Conservation (phyloP, 129 eudicot genomes). For the Helianthus tuberosus region DNA sequence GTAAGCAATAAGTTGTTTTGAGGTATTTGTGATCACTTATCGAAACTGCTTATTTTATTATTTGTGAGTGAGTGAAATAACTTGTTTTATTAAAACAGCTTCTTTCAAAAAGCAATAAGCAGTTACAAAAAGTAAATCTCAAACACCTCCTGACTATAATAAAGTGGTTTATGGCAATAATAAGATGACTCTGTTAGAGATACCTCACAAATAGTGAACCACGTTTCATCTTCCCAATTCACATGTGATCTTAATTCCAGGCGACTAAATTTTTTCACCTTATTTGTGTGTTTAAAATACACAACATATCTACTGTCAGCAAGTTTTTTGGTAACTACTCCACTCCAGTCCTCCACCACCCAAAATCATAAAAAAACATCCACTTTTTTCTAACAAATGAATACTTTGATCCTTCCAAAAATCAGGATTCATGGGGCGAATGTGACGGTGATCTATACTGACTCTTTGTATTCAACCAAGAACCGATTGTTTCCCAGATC, state of each 20-base stretch:
- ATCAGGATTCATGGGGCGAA: slow-evolving; percentile 56
- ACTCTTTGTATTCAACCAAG: slow-evolving; percentile 51
- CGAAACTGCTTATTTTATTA: slow-evolving; percentile 1
- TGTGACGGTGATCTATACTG: slow-evolving; percentile 43
- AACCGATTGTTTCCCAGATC: slow-evolving; percentile 35
- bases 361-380: slow-evolving; percentile 62
- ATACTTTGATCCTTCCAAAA: slow-evolving; percentile 36
- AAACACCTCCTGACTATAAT: background rate
- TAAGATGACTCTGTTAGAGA: background rate
- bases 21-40: background rate
- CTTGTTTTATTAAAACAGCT: background rate
- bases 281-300: slow-evolving; percentile 48
- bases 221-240: slow-evolving; percentile 58
- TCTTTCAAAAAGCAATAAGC: background rate
- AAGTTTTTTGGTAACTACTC: slow-evolving; percentile 56
- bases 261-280: slow-evolving; percentile 44
- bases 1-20: background rate
- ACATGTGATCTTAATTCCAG: too few species aligned
- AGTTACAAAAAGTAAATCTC: too few species aligned
- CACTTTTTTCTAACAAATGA: slow-evolving; percentile 65
- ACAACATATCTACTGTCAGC: slow-evolving; percentile 61
- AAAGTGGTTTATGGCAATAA: background rate
- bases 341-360: slow-evolving; percentile 94
- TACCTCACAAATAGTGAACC: slow-evolving; percentile 64
- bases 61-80: background rate